Conservation (phyloP, 805 yeast genomes). For the Teunomyces atbi region DNA sequence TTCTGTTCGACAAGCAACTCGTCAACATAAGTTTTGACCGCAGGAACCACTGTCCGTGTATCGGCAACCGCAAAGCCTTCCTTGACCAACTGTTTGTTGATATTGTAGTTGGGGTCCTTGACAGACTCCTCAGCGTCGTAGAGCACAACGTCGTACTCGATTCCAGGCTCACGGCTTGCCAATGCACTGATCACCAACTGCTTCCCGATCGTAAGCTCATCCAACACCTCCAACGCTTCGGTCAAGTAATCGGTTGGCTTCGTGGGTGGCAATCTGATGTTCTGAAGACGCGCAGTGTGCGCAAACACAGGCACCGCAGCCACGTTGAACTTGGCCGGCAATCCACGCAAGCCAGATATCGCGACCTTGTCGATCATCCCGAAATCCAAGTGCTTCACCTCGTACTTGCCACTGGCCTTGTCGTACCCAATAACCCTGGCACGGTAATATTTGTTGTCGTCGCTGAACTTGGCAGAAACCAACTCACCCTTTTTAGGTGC, state of each 20-base stretch:
- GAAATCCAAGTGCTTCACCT: slow-evolving; percentile 60
- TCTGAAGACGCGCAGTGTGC: slow-evolving; percentile 51
- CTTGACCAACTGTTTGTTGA: slow-evolving; percentile 57
- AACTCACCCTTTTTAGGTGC: slow-evolving; percentile 55
- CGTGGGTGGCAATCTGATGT: slow-evolving; percentile 56
- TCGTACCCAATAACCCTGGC: slow-evolving; percentile 52
- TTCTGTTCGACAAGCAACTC: slow-evolving; percentile 43
- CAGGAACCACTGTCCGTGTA: slow-evolving; percentile 18
- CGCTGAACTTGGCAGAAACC: slow-evolving; percentile 53
- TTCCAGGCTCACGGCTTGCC: slow-evolving; percentile 35
- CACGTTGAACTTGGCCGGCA: slow-evolving; percentile 50
- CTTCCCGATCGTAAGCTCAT: slow-evolving; percentile 50
- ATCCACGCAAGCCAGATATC: slow-evolving; percentile 43
- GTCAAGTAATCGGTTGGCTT: slow-evolving; percentile 52
- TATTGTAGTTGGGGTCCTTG: slow-evolving; percentile 52
- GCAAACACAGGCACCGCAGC: slow-evolving; percentile 51
- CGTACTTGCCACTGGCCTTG: slow-evolving; percentile 40
- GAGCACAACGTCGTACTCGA: slow-evolving; percentile 51
- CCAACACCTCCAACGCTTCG: slow-evolving; percentile 54
- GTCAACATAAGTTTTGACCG: slow-evolving; percentile 32
- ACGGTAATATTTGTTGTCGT: slow-evolving; percentile 56
- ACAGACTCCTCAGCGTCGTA: slow-evolving; percentile 57
- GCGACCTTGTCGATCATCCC: slow-evolving; percentile 53
- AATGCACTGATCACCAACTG: slow-evolving; percentile 55
- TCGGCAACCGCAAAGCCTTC: slow-evolving; percentile 64